Percentiles rank a stretch among this genome's conserved stretches.
Evolutionary conservation across 495 filamentous ascomycete genomes (phyloP).

Genomic region (Neurospora africana): DNA sequence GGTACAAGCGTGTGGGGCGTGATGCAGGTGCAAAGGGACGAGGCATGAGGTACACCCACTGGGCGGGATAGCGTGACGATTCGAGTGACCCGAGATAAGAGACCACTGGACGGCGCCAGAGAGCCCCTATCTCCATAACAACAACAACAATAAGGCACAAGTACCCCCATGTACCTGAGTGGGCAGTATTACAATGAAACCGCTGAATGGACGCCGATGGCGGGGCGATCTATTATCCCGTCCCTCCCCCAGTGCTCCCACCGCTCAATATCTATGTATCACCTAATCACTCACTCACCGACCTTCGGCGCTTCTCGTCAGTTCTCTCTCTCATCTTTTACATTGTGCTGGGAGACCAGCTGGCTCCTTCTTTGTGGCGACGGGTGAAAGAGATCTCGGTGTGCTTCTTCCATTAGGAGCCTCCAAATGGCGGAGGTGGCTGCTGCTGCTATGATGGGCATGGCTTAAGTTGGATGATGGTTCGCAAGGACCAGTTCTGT

Average conservation of each 20-base stretch:
- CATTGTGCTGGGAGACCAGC: neutral
- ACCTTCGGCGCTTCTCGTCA: neutral
- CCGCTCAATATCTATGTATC: neutral
- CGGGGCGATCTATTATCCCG: neutral
- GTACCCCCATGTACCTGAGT: neutral
- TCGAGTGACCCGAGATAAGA: neutral
- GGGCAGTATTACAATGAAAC: neutral
- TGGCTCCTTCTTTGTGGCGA: neutral
- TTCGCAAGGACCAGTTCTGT: neutral
- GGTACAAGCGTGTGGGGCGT: neutral
- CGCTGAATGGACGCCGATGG: neutral
- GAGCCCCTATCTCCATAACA: neutral
- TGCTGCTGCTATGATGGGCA: neutral
- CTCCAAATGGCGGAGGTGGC: neutral
- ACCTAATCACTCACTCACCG: neutral
- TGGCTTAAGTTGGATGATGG: neutral
- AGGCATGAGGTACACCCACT: neutral
- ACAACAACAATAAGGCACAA: neutral
- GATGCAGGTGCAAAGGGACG: neutral
- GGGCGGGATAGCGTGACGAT: neutral
- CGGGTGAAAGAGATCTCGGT: neutral
- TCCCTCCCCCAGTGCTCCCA: neutral
- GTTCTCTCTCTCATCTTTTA: neutral
- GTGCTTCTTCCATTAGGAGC: neutral
- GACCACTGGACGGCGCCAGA: neutral